Conservation (phyloP, 805 yeast genomes). For the Yarrowia phangngaensis region DNA sequence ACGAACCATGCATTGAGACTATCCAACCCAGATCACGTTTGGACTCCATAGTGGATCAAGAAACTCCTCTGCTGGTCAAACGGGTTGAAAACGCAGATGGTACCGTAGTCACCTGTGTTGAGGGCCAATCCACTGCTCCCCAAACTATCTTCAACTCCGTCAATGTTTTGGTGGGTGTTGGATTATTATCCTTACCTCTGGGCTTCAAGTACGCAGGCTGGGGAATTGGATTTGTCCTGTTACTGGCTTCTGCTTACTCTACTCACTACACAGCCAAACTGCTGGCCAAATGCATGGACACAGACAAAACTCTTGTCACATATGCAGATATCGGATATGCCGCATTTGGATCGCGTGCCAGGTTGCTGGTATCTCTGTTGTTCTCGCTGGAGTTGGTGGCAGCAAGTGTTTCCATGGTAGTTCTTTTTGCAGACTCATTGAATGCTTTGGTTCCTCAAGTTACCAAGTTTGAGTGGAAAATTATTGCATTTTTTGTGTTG, state of each 20-base stretch:
- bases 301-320: conserved; percentile 75
- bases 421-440: conserved; percentile 80
- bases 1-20: conserved; percentile 24
- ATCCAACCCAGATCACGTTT: conserved; percentile 22
- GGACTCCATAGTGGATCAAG: conserved; percentile 38
- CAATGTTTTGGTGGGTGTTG: conserved; percentile 63
- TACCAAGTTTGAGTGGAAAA: conserved; percentile 56
- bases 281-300: conserved; percentile 70
- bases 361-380: conserved; percentile 65
- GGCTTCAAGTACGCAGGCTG: conserved; percentile 61
- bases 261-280: conserved; percentile 77
- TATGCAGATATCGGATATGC: conserved; percentile 86
- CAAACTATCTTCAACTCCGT: conserved; percentile 62
- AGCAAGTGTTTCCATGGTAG: conserved; percentile 74
- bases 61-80: conserved; percentile 53
- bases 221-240: conserved; percentile 52
- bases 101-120: conserved; percentile 61
- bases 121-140: conserved; percentile 75
- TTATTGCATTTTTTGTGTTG: conserved; percentile 51
- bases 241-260: conserved; percentile 57
- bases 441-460: conserved; percentile 59
- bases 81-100: conserved; percentile 71
- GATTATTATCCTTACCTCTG: conserved; percentile 58
- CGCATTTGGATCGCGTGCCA: conserved; percentile 75
- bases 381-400: conserved; percentile 78